These are phyloP conservation scores for Rhizopus stolonifer DNA, from an alignment of 371 early-diverging fungal genomes.

Conservation along the genomic window DNA sequence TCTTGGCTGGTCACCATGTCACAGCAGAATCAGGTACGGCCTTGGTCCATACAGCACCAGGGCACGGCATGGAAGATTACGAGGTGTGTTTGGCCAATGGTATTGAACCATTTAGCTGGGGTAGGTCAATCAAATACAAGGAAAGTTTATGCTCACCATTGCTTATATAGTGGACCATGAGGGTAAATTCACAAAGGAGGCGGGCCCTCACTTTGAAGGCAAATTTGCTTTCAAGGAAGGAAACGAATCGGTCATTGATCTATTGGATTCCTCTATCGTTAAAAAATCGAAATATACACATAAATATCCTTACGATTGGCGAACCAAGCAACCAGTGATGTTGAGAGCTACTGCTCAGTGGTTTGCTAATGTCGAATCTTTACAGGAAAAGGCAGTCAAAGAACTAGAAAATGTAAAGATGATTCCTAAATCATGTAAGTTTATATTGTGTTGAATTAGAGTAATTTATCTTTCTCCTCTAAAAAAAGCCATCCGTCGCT, in stretches of 20 bases:
- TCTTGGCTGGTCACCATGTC: constrained; percentile 78
- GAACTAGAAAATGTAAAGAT: constrained; percentile 58
- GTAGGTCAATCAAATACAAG: constrained; percentile 23
- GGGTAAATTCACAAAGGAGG: constrained; percentile 78
- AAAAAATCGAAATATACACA: constrained; percentile 56
- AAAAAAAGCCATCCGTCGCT: constrained; percentile 55
- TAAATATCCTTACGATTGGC: constrained; percentile 92
- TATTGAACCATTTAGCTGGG: constrained; percentile 59
- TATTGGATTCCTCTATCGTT: constrained; percentile 51
- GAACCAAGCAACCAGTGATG: constrained; percentile 88
- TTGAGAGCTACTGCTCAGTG: constrained; percentile 81
- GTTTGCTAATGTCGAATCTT: constrained; percentile 75
- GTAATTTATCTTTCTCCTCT: background rate
- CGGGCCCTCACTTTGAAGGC: constrained; percentile 62
- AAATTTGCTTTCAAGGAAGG: constrained; percentile 67
- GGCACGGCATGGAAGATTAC: constrained; percentile 96
- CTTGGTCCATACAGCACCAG: constrained; percentile 94
- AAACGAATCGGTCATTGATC: constrained; percentile 57
- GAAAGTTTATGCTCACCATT: background rate
- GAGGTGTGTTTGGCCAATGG: constrained; percentile 64
- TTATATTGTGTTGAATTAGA: too few species aligned
- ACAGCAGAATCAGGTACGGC: constrained; percentile 85
- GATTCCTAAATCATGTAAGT: constrained; percentile 64
- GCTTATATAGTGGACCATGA: constrained; percentile 68
- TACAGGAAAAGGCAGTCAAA: constrained; percentile 62